Conservation (phyloP, 2,329 filamentous ascomycete species). For the Colletotrichum falcatum region DNA sequence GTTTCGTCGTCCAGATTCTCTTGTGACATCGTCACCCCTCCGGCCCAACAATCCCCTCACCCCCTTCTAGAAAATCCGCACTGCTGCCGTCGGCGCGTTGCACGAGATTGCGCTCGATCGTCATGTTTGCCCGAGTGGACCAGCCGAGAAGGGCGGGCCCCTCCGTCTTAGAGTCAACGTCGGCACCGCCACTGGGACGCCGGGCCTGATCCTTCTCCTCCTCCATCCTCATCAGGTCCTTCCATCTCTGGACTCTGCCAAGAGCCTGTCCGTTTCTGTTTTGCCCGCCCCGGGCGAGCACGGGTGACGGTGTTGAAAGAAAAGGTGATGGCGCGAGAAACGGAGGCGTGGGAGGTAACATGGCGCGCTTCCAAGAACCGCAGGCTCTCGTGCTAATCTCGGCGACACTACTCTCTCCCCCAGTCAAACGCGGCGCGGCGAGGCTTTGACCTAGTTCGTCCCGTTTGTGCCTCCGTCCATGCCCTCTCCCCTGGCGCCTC, state of each 20-base stretch:
- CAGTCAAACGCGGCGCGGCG: neutral
- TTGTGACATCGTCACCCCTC: neutral
- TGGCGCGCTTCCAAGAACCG: neutral
- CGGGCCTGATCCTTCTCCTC: neutral
- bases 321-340: neutral
- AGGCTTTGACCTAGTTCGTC: slow-evolving; percentile 1
- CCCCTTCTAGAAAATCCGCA: neutral
- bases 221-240: too few relatives aligned
- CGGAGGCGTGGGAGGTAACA: neutral
- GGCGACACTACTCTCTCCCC: neutral
- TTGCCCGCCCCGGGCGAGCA: neutral
- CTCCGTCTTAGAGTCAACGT: neutral
- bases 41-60: neutral
- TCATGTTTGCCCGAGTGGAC: neutral
- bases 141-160: neutral
- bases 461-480: neutral
- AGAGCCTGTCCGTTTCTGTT: neutral
- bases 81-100: neutral
- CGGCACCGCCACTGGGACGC: neutral
- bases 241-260: slow-evolving; percentile 1
- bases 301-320: neutral
- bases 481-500: neutral
- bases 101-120: neutral
- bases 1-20: neutral
- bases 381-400: neutral